phyloP scores from a whole-genome alignment of 208 protist genomes.

The Sergeia podlipaevii region DNA sequence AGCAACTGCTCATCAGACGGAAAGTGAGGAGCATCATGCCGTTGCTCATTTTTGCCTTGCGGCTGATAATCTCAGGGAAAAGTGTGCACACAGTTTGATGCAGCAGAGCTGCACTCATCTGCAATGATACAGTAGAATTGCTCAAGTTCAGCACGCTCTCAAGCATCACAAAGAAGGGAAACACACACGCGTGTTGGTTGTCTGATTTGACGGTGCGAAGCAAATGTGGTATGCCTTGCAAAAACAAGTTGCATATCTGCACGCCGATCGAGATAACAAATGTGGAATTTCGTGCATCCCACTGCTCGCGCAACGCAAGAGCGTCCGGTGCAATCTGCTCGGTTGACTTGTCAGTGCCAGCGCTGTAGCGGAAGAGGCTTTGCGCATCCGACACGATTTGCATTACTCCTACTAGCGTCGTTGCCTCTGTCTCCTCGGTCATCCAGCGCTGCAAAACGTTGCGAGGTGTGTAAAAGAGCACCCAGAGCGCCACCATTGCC shows the following conservation, averaged over 20 bases:
- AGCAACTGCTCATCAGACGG: slow-evolving; percentile 86
- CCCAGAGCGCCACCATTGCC: slow-evolving; percentile 65
- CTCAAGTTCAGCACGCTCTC: slow-evolving; percentile 67
- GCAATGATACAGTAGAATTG: slow-evolving; percentile 80
- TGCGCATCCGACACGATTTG: slow-evolving; percentile 69
- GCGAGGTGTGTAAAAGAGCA: slow-evolving; percentile 73
- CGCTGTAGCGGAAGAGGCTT: slow-evolving; percentile 61
- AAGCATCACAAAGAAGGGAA: slow-evolving; percentile 83
- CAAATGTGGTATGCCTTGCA: slow-evolving; percentile 49
- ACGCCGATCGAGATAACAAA: slow-evolving; percentile 71
- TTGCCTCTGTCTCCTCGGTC: slow-evolving; percentile 31
- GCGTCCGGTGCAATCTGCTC: slow-evolving; percentile 3
- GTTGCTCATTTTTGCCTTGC: slow-evolving; percentile 64
- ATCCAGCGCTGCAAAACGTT: slow-evolving; percentile 45
- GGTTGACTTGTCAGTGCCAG: slow-evolving; percentile 25
- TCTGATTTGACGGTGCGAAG: slow-evolving; percentile 62
- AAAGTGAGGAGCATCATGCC: slow-evolving; percentile 78
- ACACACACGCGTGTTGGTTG: slow-evolving; percentile 40
- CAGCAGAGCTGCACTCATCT: slow-evolving; percentile 65
- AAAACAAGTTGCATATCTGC: slow-evolving; percentile 49
- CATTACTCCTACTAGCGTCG: slow-evolving; percentile 64
- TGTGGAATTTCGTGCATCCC: slow-evolving; percentile 75
- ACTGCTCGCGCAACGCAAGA: slow-evolving; percentile 29
- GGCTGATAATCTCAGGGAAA: slow-evolving; percentile 80
- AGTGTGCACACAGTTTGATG: slow-evolving; percentile 69